Percentiles rank a stretch among this genome's conserved stretches.
These are phyloP conservation scores for Scolecobasidium constrictum DNA, from an alignment of 2,329 filamentous ascomycete species.

Conservation along the genomic window DNA sequence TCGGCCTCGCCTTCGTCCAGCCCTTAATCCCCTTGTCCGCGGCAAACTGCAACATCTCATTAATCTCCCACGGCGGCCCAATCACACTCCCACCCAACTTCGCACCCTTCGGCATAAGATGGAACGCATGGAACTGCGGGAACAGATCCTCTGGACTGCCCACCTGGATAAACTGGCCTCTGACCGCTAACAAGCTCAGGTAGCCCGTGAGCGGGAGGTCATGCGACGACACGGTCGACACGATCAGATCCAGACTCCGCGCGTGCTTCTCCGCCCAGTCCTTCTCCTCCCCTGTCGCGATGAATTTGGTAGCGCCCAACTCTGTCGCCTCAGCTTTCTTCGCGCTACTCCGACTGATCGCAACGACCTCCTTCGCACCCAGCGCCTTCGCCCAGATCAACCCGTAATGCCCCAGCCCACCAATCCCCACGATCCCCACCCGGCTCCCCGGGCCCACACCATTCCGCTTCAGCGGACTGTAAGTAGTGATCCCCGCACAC, in stretches of 20 bases:
- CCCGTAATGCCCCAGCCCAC: conserved; percentile 64
- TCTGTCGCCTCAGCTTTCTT: conserved; percentile 49
- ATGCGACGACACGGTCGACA: conserved; percentile 40
- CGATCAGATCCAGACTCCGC: conserved; percentile 40
- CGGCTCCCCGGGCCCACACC: conserved; percentile 56
- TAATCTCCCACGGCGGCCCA: conserved; percentile 46
- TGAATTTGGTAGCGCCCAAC: conserved; percentile 46
- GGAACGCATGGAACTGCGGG: conserved; percentile 41
- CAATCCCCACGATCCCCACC: conserved; percentile 60
- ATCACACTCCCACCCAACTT: conserved; percentile 35
- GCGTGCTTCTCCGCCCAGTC: conserved; percentile 44
- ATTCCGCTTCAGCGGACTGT: conserved; percentile 55
- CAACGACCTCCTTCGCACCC: conserved; percentile 53
- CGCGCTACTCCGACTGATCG: conserved; percentile 44
- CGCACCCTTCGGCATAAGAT: conserved; percentile 42
- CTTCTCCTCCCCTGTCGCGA: conserved; percentile 41
- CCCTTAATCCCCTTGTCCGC: conserved; percentile 47
- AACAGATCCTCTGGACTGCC: conserved; percentile 46
- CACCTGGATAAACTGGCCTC: conserved; percentile 51
- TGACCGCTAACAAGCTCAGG: conserved; percentile 42
- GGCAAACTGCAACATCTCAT: conserved; percentile 51
- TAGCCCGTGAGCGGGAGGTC: conserved; percentile 50
- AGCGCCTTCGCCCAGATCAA: conserved; percentile 59
- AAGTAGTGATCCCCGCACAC: conserved; percentile 68
- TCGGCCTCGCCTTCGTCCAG: conserved; percentile 50